Base-by-base conservation (phyloP, 2,329 filamentous ascomycete species). In the Septoria petroselini region DNA sequence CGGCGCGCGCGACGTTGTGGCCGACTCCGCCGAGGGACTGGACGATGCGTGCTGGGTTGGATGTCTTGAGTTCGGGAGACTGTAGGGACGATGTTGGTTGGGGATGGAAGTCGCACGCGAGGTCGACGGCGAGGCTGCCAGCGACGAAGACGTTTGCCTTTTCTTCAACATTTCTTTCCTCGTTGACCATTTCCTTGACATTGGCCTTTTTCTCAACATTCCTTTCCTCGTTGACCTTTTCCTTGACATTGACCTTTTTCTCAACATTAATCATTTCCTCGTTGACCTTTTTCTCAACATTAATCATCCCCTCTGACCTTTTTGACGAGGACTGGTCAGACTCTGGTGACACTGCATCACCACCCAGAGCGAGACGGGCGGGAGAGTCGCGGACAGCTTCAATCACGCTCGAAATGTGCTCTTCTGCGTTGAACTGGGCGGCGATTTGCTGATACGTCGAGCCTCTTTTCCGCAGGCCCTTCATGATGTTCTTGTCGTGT, bases 11-110 rank as follows among this genome's bases (percentile, higher is more conserved):
- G 37, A 97, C 88, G 63, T 97, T 97, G 63, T 90, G 85, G 5
- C 88, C 93, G 6, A 97, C 93, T 5, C 93, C 93, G 9, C 93
- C 93, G 6, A 96, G 79, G 1, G 86, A 88, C 64, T 95, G 89
- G 29, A 74, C 82, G 57, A 96, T 94, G 11, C 76, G 73, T 6
- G 90, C 83, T 41, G 88, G 88, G 63, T 97, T 97, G 0, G 91
- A 97, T 0, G 90, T 95, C 52, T 91, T 80, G 30, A 84, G 73
- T 42, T 77, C 72, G 4, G 83, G 74, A 19, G 64, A 44, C 65
- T 58, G 53, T 66, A 74, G 52, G 60, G 65, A 61, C n/a, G 71
- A 66, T 19, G 66, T 65, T 7, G 68, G 55, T 34, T 44, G 25
- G 30, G 52, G 55, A 14, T 37, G 45, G 31, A 60, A 55, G 30